Evolutionary conservation across 2,329 filamentous ascomycete species (phyloP).

Genomic region (Penicillium nordicum): DNA sequence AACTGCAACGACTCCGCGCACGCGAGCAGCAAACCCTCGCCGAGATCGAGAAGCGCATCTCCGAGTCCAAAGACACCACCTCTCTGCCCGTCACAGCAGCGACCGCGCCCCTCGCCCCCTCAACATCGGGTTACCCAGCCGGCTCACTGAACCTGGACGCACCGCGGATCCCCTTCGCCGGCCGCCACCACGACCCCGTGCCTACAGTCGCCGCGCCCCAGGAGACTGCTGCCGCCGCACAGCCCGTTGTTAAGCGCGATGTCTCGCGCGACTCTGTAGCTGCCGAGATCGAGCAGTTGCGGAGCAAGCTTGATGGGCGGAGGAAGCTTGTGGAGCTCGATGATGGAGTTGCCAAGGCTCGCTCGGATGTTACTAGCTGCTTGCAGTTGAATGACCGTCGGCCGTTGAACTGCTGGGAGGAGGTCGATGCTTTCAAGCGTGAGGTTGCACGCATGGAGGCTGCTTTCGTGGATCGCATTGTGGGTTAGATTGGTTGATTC

Average conservation of each 20-base stretch:
- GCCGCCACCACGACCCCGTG: constrained; percentile 33
- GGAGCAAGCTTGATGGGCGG: constrained; percentile 57
- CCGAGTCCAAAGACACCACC: constrained; percentile 35
- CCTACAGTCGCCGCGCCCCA: constrained; percentile 14
- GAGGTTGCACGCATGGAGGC: constrained; percentile 85
- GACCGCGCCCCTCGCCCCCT: constrained; percentile 22
- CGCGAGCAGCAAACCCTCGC: constrained; percentile 67
- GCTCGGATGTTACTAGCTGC: constrained; percentile 73
- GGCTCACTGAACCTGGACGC: constrained; percentile 40
- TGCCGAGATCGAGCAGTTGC: constrained; percentile 57
- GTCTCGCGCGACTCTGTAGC: constrained; percentile 53
- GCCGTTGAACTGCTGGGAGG: constrained; percentile 90
- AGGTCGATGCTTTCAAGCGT: constrained; percentile 85
- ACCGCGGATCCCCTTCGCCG: constrained; percentile 44
- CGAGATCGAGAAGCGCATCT: constrained; percentile 62
- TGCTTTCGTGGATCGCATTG: constrained; percentile 79
- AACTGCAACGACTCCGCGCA: constrained; percentile 75
- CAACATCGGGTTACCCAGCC: constrained; percentile 21
- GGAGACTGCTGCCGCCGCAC: constrained; percentile 17
- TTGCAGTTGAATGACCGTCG: constrained; percentile 78
- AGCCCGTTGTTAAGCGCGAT: constrained; percentile 38
- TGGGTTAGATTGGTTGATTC: constrained; percentile 31
- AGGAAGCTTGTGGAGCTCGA: constrained; percentile 64
- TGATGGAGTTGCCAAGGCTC: constrained; percentile 68
- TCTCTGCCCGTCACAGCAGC: constrained; percentile 26